phyloP scores from a whole-genome alignment of 805 yeast genomes.

The Candida chilensis region DNA sequence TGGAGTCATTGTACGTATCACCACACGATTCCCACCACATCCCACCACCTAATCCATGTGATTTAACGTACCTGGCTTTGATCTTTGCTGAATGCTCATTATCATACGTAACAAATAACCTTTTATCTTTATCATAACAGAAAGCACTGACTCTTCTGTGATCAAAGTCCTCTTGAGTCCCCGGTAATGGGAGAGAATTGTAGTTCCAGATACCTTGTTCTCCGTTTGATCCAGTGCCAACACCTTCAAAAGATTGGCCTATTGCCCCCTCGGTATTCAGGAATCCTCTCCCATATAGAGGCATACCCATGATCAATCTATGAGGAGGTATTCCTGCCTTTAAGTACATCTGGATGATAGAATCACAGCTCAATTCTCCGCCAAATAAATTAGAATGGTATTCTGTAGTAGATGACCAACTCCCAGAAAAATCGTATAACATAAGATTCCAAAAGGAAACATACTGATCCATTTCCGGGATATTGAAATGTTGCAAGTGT shows the following conservation, averaged over 20 bases:
- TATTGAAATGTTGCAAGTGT: constrained; percentile 28
- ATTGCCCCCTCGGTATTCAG: constrained; percentile 21
- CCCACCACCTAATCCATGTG: constrained; percentile 61
- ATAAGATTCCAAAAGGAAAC: constrained; percentile 75
- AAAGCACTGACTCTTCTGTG: constrained; percentile 41
- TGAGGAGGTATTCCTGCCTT: constrained; percentile 27
- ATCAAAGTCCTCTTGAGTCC: constrained; percentile 43
- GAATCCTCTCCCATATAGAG: constrained; percentile 60
- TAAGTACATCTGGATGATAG: constrained; percentile 36
- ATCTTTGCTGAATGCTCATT: constrained; percentile 36
- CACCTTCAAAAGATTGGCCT: constrained; percentile 26
- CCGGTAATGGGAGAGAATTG: constrained; percentile 40
- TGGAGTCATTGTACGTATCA: constrained; percentile 29
- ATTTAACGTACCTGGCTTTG: constrained; percentile 53
- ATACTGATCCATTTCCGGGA: constrained; percentile 46
- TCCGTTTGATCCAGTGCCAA: constrained; percentile 26
- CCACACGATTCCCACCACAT: constrained; percentile 96
- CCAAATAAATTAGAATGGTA: constrained; percentile 67
- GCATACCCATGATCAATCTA: constrained; percentile 78
- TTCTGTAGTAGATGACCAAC: constrained; percentile 54
- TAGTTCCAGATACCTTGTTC: constrained; percentile 44
- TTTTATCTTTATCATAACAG: constrained; percentile 28
- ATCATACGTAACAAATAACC: constrained; percentile 57
- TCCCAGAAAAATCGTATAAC: constrained; percentile 86
- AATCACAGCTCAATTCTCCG: constrained; percentile 35